phyloP scores from a whole-genome alignment of 2,329 filamentous ascomycete genomes.

The Cyphellophora attinorum region DNA sequence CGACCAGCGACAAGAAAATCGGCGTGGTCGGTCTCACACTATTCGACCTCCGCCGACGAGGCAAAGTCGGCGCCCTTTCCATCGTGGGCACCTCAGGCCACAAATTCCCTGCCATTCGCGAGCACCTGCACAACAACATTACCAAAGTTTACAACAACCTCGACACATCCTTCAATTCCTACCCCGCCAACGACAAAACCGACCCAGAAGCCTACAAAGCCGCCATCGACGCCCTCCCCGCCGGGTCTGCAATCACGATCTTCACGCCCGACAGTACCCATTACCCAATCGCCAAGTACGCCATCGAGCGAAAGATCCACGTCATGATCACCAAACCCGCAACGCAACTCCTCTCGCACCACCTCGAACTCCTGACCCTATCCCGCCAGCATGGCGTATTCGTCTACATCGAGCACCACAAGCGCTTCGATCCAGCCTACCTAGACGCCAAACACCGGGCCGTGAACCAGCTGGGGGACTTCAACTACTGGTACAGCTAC shows the following conservation, averaged over 20 bases:
- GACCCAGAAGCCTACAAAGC: constrained; percentile 79
- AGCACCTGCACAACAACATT: constrained; percentile 83
- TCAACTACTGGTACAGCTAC: constrained; percentile 98
- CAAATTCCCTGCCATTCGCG: constrained; percentile 88
- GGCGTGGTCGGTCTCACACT: constrained; percentile 88
- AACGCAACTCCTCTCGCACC: constrained; percentile 72
- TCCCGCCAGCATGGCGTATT: constrained; percentile 69
- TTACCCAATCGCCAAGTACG: constrained; percentile 84
- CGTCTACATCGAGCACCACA: constrained; percentile 93
- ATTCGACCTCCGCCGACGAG: constrained; percentile 58
- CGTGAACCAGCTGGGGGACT: constrained; percentile 75
- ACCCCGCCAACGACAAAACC: constrained; percentile 59
- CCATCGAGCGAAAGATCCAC: constrained; percentile 78
- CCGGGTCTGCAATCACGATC: constrained; percentile 85
- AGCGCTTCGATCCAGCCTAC: constrained; percentile 90
- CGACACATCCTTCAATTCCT: constrained; percentile 78
- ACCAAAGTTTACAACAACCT: constrained; percentile 77
- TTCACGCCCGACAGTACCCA: constrained; percentile 93
- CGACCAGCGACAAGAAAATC: constrained; percentile 89
- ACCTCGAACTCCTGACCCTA: constrained; percentile 64
- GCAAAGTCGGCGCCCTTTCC: constrained; percentile 74
- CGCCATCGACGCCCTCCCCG: constrained; percentile 69
- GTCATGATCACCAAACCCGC: constrained; percentile 92
- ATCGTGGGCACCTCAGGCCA: constrained; percentile 86
- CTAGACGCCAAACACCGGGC: constrained; percentile 62